phyloP scores from a whole-genome alignment of 441 rosid species.

The Adansonia gregorii region DNA sequence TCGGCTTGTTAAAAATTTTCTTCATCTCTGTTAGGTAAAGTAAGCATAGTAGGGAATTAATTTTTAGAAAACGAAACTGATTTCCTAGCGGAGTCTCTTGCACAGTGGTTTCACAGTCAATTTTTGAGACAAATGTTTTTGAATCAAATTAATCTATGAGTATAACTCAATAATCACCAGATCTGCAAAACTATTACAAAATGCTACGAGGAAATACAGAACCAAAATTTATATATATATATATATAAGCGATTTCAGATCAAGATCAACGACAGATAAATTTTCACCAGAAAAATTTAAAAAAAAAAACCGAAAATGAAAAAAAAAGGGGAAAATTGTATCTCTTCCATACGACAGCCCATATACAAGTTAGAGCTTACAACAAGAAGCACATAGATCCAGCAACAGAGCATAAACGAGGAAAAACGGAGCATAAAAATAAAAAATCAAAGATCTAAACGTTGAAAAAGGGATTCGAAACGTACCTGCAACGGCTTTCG shows the following conservation, averaged over 20 bases:
- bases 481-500: conserved; percentile 45
- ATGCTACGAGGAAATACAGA: background rate
- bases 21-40: background rate
- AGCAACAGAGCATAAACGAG: conserved; percentile 16
- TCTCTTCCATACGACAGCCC: background rate
- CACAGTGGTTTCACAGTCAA: background rate
- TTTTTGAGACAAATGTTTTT: background rate
- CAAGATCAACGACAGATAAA: background rate
- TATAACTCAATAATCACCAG: background rate
- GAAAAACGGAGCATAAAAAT: background rate
- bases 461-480: conserved; percentile 24
- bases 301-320: conserved; percentile 4
- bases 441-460: conserved; percentile 24
- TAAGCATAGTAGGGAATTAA: background rate
- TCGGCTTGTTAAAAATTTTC: background rate
- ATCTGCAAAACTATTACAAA: background rate
- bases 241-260: background rate
- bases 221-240: background rate
- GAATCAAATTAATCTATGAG: background rate
- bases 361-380: conserved; percentile 11
- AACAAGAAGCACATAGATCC: conserved; percentile 24
- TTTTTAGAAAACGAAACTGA: background rate
- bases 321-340: background rate
- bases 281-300: conserved; percentile 6
- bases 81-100: background rate